These are phyloP conservation scores for Mucor ambiguus DNA, from an alignment of 371 early-diverging fungal genomes.

Conservation along the genomic window DNA sequence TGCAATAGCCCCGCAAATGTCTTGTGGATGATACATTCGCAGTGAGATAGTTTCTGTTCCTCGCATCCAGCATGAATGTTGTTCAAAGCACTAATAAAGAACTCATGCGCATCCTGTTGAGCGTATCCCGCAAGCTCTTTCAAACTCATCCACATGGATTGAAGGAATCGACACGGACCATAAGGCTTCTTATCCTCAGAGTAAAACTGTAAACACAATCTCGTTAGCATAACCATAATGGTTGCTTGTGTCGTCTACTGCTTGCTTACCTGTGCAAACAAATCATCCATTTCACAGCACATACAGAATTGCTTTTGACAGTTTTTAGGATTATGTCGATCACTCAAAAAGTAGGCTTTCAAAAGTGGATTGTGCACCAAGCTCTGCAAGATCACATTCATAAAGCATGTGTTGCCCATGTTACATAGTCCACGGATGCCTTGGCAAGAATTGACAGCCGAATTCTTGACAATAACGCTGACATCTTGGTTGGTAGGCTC, in stretches of 20 bases:
- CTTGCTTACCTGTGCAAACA: conserved; percentile 66
- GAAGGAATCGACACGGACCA: conserved; percentile 83
- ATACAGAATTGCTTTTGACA: conserved; percentile 81
- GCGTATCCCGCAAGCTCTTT: conserved; percentile 89
- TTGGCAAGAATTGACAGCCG: conserved; percentile 56
- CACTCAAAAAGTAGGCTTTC: conserved; percentile 85
- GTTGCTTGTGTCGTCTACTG: not conserved
- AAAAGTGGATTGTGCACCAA: conserved; percentile 91
- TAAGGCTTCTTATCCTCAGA: conserved; percentile 74
- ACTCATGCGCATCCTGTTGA: conserved; percentile 98
- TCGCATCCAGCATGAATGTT: conserved; percentile 76
- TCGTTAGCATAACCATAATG: not conserved
- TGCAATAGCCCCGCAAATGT: conserved; percentile 91
- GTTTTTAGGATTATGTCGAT: conserved; percentile 71
- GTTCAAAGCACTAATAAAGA: conserved; percentile 88
- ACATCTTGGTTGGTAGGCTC: conserved; percentile 55
- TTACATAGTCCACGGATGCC: conserved; percentile 91
- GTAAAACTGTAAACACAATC: conserved; percentile 57
- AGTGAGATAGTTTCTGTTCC: conserved; percentile 46
- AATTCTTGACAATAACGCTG: conserved; percentile 44
- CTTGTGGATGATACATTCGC: conserved; percentile 88
- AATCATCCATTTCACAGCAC: conserved; percentile 89
- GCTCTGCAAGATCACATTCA: conserved; percentile 93
- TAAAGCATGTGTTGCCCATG: conserved; percentile 94
- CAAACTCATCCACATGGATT: conserved; percentile 87